phyloP scores from a whole-genome alignment of 805 yeast species.

The Suhomyces faveliae region DNA sequence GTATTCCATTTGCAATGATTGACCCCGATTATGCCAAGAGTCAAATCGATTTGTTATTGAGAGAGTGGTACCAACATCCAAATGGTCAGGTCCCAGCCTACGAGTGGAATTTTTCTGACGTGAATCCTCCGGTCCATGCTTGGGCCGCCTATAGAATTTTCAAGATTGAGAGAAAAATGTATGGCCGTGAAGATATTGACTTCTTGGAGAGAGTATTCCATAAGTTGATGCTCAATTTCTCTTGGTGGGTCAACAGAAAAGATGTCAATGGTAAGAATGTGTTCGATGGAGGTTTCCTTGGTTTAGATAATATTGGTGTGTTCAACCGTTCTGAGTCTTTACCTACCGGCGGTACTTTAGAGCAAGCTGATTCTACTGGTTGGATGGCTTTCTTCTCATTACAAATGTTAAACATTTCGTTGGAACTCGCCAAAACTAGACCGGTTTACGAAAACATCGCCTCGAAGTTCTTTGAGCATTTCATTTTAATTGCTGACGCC shows the following conservation, averaged over 20 bases:
- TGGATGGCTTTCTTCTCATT: slow-evolving; percentile 95
- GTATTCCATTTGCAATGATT: slow-evolving; percentile 88
- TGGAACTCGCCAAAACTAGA: slow-evolving; percentile 82
- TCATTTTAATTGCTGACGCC: slow-evolving; percentile 87
- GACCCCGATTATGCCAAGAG: slow-evolving; percentile 90
- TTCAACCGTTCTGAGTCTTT: slow-evolving; percentile 90
- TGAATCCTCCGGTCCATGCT: slow-evolving; percentile 97
- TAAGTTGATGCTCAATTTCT: slow-evolving; percentile 80
- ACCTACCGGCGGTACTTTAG: slow-evolving; percentile 87
- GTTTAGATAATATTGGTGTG: slow-evolving; percentile 88
- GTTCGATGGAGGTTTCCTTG: slow-evolving; percentile 92
- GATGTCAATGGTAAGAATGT: slow-evolving; percentile 84
- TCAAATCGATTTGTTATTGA: slow-evolving; percentile 78
- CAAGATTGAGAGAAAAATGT: slow-evolving; percentile 82
- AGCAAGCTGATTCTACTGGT: slow-evolving; percentile 94
- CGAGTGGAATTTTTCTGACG: slow-evolving; percentile 94
- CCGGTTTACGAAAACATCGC: slow-evolving; percentile 92
- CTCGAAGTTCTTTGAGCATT: slow-evolving; percentile 91
- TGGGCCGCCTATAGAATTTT: slow-evolving; percentile 90
- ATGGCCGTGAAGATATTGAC: slow-evolving; percentile 74
- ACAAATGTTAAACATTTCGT: slow-evolving; percentile 88
- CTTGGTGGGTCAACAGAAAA: slow-evolving; percentile 97
- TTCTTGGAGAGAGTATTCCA: slow-evolving; percentile 93
- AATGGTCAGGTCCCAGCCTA: slow-evolving; percentile 97
- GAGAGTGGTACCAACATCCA: slow-evolving; percentile 98